Evolutionary conservation across 2,329 filamentous ascomycete genomes (phyloP).

Genomic region (Emmonsia crescens): DNA sequence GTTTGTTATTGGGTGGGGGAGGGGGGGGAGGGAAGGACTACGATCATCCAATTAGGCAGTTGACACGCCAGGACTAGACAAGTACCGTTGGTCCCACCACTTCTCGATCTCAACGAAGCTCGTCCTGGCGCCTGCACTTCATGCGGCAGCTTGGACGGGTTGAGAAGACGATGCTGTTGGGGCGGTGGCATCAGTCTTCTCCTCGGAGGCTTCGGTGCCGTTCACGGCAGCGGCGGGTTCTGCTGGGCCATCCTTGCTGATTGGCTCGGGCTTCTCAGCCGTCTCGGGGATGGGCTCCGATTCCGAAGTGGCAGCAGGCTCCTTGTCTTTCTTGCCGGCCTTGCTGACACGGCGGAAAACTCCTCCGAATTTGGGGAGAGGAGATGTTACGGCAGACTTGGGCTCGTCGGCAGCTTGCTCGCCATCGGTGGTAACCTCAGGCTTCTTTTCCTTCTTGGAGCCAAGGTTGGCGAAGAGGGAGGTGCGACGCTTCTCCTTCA

Average conservation of each 20-base stretch:
- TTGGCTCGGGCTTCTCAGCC: slow-evolving; percentile 21
- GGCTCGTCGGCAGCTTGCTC: slow-evolving; percentile 34
- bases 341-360: slow-evolving; percentile 41
- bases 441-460: slow-evolving; percentile 42
- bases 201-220: slow-evolving; percentile 17
- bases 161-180: slow-evolving; percentile 24
- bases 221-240: slow-evolving; percentile 20
- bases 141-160: slow-evolving; percentile 34
- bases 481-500: slow-evolving; percentile 40
- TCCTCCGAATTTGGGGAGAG: slow-evolving; percentile 32
- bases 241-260: slow-evolving; percentile 16
- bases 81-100: slow-evolving; percentile 30
- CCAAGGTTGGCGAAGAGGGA: slow-evolving; percentile 46
- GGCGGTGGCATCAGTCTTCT: slow-evolving; percentile 19
- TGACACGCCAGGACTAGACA: slow-evolving; percentile 20
- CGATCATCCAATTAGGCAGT: slow-evolving; percentile 7
- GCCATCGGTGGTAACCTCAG: slow-evolving; percentile 37
- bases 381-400: slow-evolving; percentile 22
- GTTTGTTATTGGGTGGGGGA: background rate
- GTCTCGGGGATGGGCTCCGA: slow-evolving; percentile 15
- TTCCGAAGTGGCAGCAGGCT: slow-evolving; percentile 21
- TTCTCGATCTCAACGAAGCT: slow-evolving; percentile 31
- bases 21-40: background rate
- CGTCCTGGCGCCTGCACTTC: slow-evolving; percentile 24
- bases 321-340: slow-evolving; percentile 34